Evolutionary conservation across 2,329 filamentous ascomycete species (phyloP), one percentile per base, ranked within the genome.

Genomic region (Venturia pyrina): DNA sequence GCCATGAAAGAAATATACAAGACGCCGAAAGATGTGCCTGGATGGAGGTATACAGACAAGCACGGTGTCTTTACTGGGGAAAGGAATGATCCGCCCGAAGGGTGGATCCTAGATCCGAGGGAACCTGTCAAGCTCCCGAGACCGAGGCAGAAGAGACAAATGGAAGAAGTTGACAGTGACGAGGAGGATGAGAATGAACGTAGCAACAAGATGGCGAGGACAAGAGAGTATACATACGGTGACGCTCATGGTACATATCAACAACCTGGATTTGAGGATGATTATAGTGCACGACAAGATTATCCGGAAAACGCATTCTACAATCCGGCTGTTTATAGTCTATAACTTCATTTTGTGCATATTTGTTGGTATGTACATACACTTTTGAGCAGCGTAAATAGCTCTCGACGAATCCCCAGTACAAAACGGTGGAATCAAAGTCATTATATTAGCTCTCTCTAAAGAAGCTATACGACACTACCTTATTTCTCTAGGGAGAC

Each of bases 121-220:
- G 53, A 59, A 21, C 15, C 32, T 59, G 19, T 37, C 8, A 59
- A 59, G 11, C 53, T 32, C 37, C 32, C 53, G 19, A 59, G 53
- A 59, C 53, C 53, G 53, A 59, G 53, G 15, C 53, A 59, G 60
- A 62, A 62, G n/a, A 44, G 60, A 40, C 13, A 40, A 3, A 19
- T 44, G 60, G 28, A 48, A 17, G 60, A 62, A 4, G 13, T 10
- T 28, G 60, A 62, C n/a, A 32, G 34, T 13, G 59, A 62, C 5
- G 57, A 61, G 57, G 60, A 62, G 5, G 37, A 62, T 17, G 60
- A 62, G 37, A 8, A 24, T 44, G 60, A 44, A n/a, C 24, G 44
- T 44, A 48, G n/a, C 13, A 34, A 40, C 13, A 62, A 48, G 60
- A 40, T 40, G 60, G 60, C 60, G n/a, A 62, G 40, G 37, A 62